phyloP scores from a whole-genome alignment of 495 filamentous ascomycete species.

The Geoglossum glabrum region DNA sequence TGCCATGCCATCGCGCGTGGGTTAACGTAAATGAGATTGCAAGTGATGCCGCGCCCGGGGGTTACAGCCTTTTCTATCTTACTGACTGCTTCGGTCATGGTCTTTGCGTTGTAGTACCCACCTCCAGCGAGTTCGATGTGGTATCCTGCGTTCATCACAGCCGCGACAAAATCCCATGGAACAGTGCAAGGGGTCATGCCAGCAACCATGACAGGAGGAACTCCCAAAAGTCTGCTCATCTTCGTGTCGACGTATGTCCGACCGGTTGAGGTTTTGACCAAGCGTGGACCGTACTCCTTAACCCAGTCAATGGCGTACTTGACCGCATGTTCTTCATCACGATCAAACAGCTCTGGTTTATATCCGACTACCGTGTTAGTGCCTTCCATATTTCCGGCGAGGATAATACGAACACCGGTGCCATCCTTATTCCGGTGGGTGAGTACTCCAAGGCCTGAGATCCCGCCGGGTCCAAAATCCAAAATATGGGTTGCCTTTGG shows the following conservation, averaged over 20 bases:
- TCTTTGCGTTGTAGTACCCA: constrained; percentile 83
- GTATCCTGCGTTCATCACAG: constrained; percentile 88
- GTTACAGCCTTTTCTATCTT: constrained; percentile 83
- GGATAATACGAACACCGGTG: constrained; percentile 84
- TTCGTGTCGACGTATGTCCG: constrained; percentile 89
- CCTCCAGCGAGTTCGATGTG: constrained; percentile 80
- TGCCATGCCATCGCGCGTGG: constrained; percentile 95
- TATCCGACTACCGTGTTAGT: constrained; percentile 82
- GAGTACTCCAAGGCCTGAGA: constrained; percentile 87
- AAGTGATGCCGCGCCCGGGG: constrained; percentile 75
- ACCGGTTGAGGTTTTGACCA: constrained; percentile 71
- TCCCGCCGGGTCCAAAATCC: constrained; percentile 91
- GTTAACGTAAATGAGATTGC: constrained; percentile 95
- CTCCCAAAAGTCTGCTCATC: constrained; percentile 81
- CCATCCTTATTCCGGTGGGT: constrained; percentile 98
- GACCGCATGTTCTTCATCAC: constrained; percentile 79
- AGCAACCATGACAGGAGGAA: constrained; percentile 80
- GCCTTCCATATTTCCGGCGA: constrained; percentile 79
- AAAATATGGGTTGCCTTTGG: constrained; percentile 77
- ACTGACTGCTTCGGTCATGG: constrained; percentile 67
- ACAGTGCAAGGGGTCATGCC: constrained; percentile 94
- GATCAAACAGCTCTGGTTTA: constrained; percentile 91
- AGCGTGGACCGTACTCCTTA: constrained; percentile 74
- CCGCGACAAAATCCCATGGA: constrained; percentile 88
- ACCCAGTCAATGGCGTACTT: constrained; percentile 98